A percentile compares a stretch with the other conserved stretches of the same genome.
These are phyloP conservation scores for Cordyceps tenuipes DNA, from an alignment of 2,329 filamentous ascomycete genomes.

Conservation along the genomic window DNA sequence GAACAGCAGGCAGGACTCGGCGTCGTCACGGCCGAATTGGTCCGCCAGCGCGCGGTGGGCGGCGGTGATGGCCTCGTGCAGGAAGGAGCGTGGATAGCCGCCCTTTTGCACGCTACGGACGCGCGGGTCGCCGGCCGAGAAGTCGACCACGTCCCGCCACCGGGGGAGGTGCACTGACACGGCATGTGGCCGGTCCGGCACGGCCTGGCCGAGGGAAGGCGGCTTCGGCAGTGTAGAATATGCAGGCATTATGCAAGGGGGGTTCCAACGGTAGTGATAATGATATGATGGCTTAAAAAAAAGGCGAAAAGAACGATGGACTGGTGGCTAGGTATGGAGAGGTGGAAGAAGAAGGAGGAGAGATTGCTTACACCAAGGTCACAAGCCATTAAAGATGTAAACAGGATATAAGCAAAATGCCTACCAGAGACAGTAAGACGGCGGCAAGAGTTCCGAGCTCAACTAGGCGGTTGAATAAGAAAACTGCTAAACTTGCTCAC, in stretches of 20 bases:
- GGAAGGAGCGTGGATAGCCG: neutral
- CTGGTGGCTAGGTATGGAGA: neutral
- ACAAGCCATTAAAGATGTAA: too few species aligned
- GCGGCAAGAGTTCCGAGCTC: too few species aligned
- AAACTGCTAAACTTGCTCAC: too few species aligned
- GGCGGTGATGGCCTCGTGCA: neutral
- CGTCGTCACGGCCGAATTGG: neutral
- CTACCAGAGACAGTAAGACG: too few species aligned
- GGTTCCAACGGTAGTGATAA: neutral
- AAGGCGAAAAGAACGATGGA: neutral
- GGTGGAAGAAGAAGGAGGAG: too few species aligned
- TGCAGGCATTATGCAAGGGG: neutral
- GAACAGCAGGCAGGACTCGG: neutral
- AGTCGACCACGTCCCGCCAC: constrained; percentile 1
- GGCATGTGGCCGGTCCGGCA: constrained; percentile 3
- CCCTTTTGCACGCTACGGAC: neutral
- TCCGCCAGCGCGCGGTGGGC: neutral
- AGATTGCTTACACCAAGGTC: too few species aligned
- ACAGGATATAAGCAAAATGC: too few species aligned
- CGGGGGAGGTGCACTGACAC: constrained; percentile 2
- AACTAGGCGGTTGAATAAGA: too few species aligned
- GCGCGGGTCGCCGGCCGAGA: neutral
- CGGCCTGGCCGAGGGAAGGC: neutral
- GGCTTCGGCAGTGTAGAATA: neutral
- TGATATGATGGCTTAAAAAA: neutral